Conservation (phyloP, 148 eudicot species). For the Spergularia bocconei region DNA sequence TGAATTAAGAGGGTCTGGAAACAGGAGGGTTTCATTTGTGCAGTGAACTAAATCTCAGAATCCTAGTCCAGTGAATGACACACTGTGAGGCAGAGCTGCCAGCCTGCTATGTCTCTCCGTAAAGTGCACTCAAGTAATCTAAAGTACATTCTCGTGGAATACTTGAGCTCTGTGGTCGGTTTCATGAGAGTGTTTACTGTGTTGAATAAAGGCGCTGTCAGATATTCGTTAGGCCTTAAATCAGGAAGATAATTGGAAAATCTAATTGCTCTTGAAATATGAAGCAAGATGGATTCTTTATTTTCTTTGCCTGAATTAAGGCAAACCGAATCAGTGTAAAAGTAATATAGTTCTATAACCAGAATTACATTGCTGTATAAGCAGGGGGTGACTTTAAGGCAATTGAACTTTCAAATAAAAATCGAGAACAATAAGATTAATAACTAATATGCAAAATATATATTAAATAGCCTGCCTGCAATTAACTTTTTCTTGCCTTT, state of each 20-base stretch:
- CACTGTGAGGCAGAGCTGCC: neutral
- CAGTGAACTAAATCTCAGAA: neutral
- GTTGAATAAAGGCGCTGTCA: no score
- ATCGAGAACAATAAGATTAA: constrained; percentile 2
- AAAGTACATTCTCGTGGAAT: neutral
- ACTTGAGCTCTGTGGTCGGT: no score
- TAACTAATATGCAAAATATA: constrained; percentile 7
- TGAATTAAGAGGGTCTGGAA: no score
- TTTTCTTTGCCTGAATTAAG: constrained; percentile 12
- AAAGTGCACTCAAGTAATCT: neutral
- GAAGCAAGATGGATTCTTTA: neutral
- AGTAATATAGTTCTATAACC: constrained; percentile 25
- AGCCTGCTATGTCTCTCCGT: neutral
- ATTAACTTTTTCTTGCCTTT: neutral
- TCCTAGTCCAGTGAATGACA: neutral
- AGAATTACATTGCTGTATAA: constrained; percentile 7
- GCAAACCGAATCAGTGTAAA: constrained; percentile 19
- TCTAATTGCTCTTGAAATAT: neutral
- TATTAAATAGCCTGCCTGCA: neutral
- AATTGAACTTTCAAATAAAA: constrained; percentile 16
- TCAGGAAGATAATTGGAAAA: no score
- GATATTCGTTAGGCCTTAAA: neutral
- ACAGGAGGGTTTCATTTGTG: neutral
- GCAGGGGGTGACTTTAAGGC: constrained; percentile 3
- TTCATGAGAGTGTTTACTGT: no score